Percentiles rank a stretch among this genome's conserved stretches.
Conservation (phyloP, 805 yeast species). For the Blastobotrys peoriensis region DNA sequence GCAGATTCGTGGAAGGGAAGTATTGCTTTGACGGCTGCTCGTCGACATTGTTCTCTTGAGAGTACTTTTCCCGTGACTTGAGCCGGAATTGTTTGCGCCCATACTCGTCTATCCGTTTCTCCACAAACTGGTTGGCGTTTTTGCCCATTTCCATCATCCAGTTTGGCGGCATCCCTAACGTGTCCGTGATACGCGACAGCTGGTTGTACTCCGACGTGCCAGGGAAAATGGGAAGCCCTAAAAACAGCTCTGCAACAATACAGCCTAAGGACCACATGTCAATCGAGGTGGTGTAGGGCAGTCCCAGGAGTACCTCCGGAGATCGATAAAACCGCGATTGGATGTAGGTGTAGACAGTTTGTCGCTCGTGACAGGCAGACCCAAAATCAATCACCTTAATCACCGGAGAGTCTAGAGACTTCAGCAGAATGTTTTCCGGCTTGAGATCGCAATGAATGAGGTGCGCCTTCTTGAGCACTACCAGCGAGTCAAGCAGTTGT, state of each 20-base stretch:
- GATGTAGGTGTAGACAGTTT: constrained; percentile 83
- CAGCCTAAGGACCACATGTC: constrained; percentile 98
- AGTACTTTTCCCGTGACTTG: constrained; percentile 50
- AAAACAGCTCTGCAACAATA: constrained; percentile 79
- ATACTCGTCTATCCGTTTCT: constrained; percentile 36
- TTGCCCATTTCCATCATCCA: constrained; percentile 98
- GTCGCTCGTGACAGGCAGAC: constrained; percentile 87
- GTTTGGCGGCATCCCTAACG: constrained; percentile 79
- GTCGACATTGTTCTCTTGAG: constrained; percentile 34
- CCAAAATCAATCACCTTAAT: constrained; percentile 95
- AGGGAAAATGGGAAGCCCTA: constrained; percentile 91
- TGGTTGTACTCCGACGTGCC: constrained; percentile 94
- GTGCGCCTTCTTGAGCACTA: constrained; percentile 72
- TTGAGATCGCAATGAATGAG: constrained; percentile 94
- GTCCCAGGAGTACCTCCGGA: constrained; percentile 88
- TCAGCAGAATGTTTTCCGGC: constrained; percentile 87
- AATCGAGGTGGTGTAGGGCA: constrained; percentile 86
- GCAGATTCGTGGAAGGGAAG: constrained; percentile 57
- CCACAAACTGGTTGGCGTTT: constrained; percentile 65
- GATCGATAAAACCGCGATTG: constrained; percentile 91
- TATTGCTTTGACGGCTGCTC: constrained; percentile 86
- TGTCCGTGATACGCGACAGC: constrained; percentile 69
- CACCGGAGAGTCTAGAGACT: constrained; percentile 74
- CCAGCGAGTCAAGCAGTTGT: constrained; percentile 76
- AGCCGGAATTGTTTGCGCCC: constrained; percentile 34